Evolutionary conservation across 805 yeast species (phyloP).

Genomic region (Scheffersomyces stipitis): DNA sequence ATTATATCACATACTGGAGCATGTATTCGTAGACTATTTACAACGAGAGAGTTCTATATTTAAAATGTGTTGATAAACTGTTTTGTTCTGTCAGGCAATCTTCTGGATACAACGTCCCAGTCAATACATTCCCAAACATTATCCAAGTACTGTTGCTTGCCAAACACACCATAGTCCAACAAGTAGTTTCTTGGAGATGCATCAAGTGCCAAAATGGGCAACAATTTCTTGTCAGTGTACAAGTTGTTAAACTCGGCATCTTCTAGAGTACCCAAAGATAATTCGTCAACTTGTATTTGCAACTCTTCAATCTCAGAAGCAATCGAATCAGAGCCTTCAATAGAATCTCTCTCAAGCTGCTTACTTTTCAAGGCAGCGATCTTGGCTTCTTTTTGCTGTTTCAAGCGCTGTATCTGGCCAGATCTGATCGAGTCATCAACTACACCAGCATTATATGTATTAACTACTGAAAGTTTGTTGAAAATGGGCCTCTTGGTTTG

Average conservation of each 20-base stretch:
- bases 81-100: constrained; percentile 34
- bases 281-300: constrained; percentile 14
- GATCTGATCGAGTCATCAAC: constrained; percentile 64
- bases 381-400: constrained; percentile 32
- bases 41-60: too few species aligned
- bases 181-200: constrained; percentile 70
- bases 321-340: constrained; percentile 10
- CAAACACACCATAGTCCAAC: constrained; percentile 72
- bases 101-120: constrained; percentile 40
- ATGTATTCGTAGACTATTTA: too few species aligned
- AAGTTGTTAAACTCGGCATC: constrained; percentile 40
- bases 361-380: constrained; percentile 24
- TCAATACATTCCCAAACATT: constrained; percentile 46
- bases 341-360: constrained; percentile 20
- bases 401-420: constrained; percentile 49
- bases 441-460: constrained; percentile 88
- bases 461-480: constrained; percentile 62
- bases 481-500: constrained; percentile 14
- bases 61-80: constrained; percentile 11
- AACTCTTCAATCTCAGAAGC: constrained; percentile 7
- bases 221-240: constrained; percentile 37
- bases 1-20: too few species aligned
- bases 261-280: constrained; percentile 37
- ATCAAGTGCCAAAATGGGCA: constrained; percentile 71
- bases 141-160: constrained; percentile 44